Evolutionary conservation across 208 protist species (phyloP).

Genomic region (Angomonas desouzai): DNA sequence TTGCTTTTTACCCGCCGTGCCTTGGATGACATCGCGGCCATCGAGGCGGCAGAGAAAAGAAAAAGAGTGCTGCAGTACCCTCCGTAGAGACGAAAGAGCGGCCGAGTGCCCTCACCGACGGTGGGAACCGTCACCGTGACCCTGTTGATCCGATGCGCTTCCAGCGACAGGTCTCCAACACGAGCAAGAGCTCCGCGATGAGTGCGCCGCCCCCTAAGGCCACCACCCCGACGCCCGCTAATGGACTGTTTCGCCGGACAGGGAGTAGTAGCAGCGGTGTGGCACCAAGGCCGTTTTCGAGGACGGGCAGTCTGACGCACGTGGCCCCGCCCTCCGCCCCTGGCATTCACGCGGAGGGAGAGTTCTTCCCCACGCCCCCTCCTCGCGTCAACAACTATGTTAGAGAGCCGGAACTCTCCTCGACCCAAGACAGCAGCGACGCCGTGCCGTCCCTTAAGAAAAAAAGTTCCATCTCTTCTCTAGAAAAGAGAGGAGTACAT

Average conservation of each 20-base stretch:
- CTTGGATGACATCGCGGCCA: slow-evolving; percentile 26
- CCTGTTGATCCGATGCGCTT: not conserved
- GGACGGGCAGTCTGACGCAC: not conserved
- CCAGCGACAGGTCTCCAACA: not conserved
- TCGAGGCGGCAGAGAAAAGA: slow-evolving; percentile 16
- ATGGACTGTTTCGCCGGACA: not conserved
- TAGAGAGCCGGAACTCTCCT: not conserved
- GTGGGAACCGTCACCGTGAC: no score
- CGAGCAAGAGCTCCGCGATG: not conserved
- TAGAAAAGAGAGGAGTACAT: not conserved
- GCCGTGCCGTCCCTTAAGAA: not conserved
- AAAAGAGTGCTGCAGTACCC: no score
- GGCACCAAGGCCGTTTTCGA: not conserved
- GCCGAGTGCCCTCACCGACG: no score
- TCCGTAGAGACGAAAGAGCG: no score
- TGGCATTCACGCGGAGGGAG: not conserved
- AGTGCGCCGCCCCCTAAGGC: not conserved
- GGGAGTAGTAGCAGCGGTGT: not conserved
- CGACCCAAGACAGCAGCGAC: not conserved
- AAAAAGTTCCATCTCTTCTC: slow-evolving; percentile 8
- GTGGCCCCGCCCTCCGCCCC: not conserved
- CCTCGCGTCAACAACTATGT: not conserved
- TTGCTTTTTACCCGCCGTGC: slow-evolving; percentile 44
- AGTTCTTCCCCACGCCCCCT: not conserved
- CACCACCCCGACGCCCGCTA: not conserved